A percentile compares a stretch with the other conserved stretches of the same genome.
These are phyloP conservation scores for Globisporangium echinulatum DNA, from an alignment of 352 stramenopile genomes.

Conservation along the genomic window DNA sequence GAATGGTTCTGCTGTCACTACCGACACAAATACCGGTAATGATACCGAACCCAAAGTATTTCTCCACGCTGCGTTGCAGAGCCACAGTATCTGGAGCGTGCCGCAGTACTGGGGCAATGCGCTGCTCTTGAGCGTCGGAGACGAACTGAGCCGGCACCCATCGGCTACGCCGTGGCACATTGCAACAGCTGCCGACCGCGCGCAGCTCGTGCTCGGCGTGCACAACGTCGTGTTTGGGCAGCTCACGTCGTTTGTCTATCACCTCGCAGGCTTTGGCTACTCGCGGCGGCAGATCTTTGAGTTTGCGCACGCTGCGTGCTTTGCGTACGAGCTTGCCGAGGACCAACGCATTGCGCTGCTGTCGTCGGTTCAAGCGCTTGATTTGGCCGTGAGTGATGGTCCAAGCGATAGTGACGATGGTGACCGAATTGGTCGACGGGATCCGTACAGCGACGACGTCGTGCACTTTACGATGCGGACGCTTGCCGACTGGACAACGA, in stretches of 20 bases:
- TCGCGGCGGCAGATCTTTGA: slow-evolving; percentile 56
- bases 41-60: slow-evolving; percentile 34
- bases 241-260: slow-evolving; percentile 65
- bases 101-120: slow-evolving; percentile 70
- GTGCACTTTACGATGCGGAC: slow-evolving; percentile 63
- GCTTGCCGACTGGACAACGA: slow-evolving; percentile 57
- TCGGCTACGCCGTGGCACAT: slow-evolving; percentile 67
- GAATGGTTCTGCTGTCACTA: background rate
- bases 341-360: slow-evolving; percentile 72
- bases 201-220: slow-evolving; percentile 64
- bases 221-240: slow-evolving; percentile 81
- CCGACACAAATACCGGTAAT: too few relatives aligned
- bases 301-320: slow-evolving; percentile 69
- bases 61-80: slow-evolving; percentile 38
- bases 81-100: slow-evolving; percentile 62
- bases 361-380: slow-evolving; percentile 40
- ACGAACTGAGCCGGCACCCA: slow-evolving; percentile 71
- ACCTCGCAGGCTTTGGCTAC: slow-evolving; percentile 70
- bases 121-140: slow-evolving; percentile 62
- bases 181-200: slow-evolving; percentile 39
- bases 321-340: slow-evolving; percentile 73
- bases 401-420: slow-evolving; percentile 1
- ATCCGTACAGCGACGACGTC: slow-evolving; percentile 20
- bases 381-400: slow-evolving; percentile 6
- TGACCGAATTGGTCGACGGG: slow-evolving; percentile 1